phyloP scores from a whole-genome alignment of 192 early-diverging fungal species.

The Umbelopsis sp. region DNA sequence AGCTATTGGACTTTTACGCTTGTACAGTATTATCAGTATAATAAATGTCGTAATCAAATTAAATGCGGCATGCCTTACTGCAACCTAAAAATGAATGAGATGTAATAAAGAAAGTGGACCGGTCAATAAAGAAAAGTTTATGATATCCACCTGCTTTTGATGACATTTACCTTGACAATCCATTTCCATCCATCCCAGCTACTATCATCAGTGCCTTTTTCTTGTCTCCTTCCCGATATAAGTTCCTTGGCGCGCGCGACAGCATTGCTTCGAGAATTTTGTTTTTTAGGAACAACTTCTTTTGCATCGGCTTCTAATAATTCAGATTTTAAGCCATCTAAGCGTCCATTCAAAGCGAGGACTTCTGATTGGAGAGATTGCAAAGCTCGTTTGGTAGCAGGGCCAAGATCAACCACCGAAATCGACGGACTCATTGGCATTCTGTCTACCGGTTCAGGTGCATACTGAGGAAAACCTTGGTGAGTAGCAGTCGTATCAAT shows the following conservation, averaged over 20 bases:
- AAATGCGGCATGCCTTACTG: constrained; percentile 32
- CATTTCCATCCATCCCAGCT: constrained; percentile 27
- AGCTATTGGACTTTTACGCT: constrained; percentile 23
- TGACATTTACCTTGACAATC: constrained; percentile 23
- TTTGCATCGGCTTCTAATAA: constrained; percentile 23
- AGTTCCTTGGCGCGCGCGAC: not conserved
- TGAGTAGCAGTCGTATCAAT: not conserved
- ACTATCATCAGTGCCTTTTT: not conserved
- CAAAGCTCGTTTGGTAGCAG: constrained; percentile 38
- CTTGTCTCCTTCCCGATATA: constrained; percentile 4
- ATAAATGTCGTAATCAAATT: constrained; percentile 34
- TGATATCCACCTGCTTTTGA: not conserved
- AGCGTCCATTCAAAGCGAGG: constrained; percentile 36
- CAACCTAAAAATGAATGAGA: too few species aligned
- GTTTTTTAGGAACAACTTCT: not conserved
- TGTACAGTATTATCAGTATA: constrained; percentile 23
- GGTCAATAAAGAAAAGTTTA: not conserved
- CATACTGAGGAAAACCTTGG: not conserved
- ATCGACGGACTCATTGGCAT: not conserved
- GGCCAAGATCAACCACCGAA: constrained; percentile 24
- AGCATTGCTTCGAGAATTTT: not conserved
- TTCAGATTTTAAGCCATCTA: constrained; percentile 38
- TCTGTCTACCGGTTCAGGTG: not conserved
- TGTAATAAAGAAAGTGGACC: not conserved
- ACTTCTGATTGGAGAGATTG: constrained; percentile 38